These are phyloP conservation scores for Porphyrellus cyaneotinctus DNA, from an alignment of 768 basidiomycete species.

Conservation along the genomic window DNA sequence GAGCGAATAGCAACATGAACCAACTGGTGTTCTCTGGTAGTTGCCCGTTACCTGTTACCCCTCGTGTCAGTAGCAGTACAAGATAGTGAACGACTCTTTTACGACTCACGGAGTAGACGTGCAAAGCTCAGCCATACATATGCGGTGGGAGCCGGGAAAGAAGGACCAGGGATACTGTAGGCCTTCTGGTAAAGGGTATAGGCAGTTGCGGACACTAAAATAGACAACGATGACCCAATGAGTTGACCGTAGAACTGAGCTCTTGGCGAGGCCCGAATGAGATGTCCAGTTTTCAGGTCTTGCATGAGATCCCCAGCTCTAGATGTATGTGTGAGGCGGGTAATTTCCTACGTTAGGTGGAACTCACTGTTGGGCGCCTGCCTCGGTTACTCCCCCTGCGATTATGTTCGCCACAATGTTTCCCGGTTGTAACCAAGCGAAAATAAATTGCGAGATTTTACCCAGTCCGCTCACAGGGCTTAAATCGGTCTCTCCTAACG, in stretches of 20 bases:
- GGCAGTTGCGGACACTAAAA: conserved; percentile 84
- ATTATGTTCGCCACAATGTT: conserved; percentile 98
- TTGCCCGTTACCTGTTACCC: conserved; percentile 64
- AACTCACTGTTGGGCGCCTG: conserved; percentile 84
- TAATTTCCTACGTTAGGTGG: background rate
- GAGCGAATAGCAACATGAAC: conserved; percentile 80
- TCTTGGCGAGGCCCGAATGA: conserved; percentile 86
- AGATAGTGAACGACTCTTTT: no score
- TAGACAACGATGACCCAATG: conserved; percentile 84
- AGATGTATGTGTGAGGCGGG: conserved; percentile 2
- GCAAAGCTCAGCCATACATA: conserved; percentile 88
- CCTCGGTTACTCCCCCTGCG: conserved; percentile 94
- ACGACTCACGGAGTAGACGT: conserved; percentile 62
- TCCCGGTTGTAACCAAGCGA: conserved; percentile 91
- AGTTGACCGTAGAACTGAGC: conserved; percentile 94
- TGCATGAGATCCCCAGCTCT: conserved; percentile 98
- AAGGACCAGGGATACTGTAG: conserved; percentile 86
- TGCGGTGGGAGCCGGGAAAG: conserved; percentile 94
- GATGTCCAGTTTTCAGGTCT: conserved; percentile 94
- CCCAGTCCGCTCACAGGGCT: conserved; percentile 91
- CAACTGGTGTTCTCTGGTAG: conserved; percentile 68
- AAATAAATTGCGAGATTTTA: conserved; percentile 91
- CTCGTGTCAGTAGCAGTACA: conserved; percentile 1
- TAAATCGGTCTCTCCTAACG: conserved; percentile 92
- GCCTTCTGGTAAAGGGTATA: conserved; percentile 84